These are phyloP conservation scores for Diplocarpon rosae DNA, from an alignment of 2,329 filamentous ascomycete species.

Conservation along the genomic window DNA sequence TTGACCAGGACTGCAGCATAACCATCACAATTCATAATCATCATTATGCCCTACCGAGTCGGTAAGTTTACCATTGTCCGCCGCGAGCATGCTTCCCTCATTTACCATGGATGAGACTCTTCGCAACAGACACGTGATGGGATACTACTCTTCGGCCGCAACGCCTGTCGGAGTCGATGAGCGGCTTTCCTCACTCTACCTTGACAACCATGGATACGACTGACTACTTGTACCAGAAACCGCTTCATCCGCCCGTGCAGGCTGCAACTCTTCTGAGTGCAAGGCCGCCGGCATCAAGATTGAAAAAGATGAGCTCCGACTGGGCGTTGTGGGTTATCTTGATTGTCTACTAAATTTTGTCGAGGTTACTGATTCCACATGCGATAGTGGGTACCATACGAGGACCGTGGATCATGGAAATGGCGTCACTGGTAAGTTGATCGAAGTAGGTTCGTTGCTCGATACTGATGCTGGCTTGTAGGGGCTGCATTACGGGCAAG, in stretches of 20 bases:
- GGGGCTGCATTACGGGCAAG: constrained; percentile 80
- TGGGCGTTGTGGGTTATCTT: constrained; percentile 39
- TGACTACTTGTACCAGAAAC: constrained; percentile 43
- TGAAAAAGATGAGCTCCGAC: constrained; percentile 64
- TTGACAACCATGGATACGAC: not conserved
- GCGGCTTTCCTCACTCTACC: too few species aligned
- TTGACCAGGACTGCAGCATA: too few species aligned
- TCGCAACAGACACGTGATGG: too few species aligned
- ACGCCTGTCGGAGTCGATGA: too few species aligned
- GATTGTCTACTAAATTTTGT: too few species aligned
- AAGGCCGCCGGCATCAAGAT: constrained; percentile 62
- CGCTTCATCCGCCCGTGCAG: constrained; percentile 59
- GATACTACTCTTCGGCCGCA: too few species aligned
- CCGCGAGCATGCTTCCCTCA: not conserved
- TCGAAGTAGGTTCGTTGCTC: not conserved
- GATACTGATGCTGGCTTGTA: constrained; percentile 28
- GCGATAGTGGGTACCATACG: constrained; percentile 47
- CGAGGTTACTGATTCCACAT: not conserved
- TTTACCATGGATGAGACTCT: not conserved
- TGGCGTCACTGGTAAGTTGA: constrained; percentile 77
- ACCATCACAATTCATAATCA: too few species aligned
- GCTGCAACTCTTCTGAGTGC: constrained; percentile 61
- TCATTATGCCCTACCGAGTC: too few species aligned
- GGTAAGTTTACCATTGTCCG: not conserved
- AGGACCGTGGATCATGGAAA: constrained; percentile 49